Evolutionary conservation across 306 rosid species (phyloP).

Genomic region (Citrullus amarus): DNA sequence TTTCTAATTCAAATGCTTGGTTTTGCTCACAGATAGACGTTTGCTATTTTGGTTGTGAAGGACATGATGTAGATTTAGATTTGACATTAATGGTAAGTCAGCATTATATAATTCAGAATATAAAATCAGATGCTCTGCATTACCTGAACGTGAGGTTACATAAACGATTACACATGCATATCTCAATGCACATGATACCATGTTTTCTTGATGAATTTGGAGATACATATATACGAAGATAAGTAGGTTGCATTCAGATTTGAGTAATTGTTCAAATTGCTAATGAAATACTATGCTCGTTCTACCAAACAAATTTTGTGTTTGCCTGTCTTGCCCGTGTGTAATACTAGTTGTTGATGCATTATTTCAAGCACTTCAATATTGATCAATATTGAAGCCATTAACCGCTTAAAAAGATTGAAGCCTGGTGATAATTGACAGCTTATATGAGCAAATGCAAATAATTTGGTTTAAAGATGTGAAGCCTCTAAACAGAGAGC

Average conservation of each 20-base stretch:
- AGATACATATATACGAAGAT: not conserved
- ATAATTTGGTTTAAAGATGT: too few relatives aligned
- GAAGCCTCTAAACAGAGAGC: too few relatives aligned
- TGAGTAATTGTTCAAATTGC: not conserved
- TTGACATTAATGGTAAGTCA: conserved; percentile 39
- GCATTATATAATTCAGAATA: conserved; percentile 15
- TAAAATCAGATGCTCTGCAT: not conserved
- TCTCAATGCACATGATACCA: not conserved
- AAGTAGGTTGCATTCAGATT: not conserved
- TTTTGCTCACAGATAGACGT: conserved; percentile 46
- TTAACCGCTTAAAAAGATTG: not conserved
- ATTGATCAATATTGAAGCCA: not conserved
- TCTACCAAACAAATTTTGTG: not conserved
- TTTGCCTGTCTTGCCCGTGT: not conserved
- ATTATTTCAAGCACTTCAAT: not conserved
- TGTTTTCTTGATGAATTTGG: not conserved
- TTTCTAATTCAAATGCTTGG: not conserved
- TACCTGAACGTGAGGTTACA: not conserved
- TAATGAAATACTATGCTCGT: not conserved
- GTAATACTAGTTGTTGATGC: not conserved
- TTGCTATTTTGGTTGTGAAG: conserved; percentile 30
- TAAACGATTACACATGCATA: not conserved
- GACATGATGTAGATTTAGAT: conserved; percentile 25
- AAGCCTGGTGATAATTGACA: not conserved
- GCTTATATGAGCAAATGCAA: not conserved